A percentile compares a stretch with the other conserved stretches of the same genome.
These are phyloP conservation scores for Brassica cretica DNA, from an alignment of 345 rosid species.

Conservation along the genomic window DNA sequence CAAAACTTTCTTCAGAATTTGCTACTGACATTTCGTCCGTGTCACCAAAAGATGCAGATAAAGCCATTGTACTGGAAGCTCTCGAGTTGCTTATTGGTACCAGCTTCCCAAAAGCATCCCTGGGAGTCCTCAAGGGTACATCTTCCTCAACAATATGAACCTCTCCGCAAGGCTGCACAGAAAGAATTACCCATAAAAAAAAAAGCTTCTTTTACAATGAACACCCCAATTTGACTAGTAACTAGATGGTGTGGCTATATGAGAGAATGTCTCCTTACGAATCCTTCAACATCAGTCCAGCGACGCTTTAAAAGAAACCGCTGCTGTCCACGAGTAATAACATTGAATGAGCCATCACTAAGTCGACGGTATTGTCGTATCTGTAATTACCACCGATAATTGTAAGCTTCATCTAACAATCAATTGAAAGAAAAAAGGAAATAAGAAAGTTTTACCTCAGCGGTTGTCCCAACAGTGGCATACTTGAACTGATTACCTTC, in stretches of 20 bases:
- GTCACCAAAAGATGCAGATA: slow-evolving; percentile 45
- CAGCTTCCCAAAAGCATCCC: slow-evolving; percentile 67
- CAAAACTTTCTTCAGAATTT: slow-evolving; percentile 78
- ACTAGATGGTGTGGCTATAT: neutral
- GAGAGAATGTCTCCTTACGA: slow-evolving; percentile 52
- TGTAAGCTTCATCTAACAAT: slow-evolving; percentile 9
- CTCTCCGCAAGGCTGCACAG: slow-evolving; percentile 77
- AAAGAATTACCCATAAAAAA: slow-evolving; percentile 26
- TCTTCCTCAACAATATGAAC: slow-evolving; percentile 85
- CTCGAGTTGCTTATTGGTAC: slow-evolving; percentile 46
- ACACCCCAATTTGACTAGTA: neutral
- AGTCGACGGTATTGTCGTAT: slow-evolving; percentile 81
- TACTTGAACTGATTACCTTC: slow-evolving; percentile 50
- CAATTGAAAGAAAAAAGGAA: neutral
- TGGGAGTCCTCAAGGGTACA: slow-evolving; percentile 74
- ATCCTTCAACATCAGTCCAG: slow-evolving; percentile 89
- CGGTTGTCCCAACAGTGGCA: slow-evolving; percentile 84
- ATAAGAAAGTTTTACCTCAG: slow-evolving; percentile 59
- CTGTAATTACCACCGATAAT: slow-evolving; percentile 42
- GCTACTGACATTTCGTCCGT: slow-evolving; percentile 54
- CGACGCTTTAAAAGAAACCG: slow-evolving; percentile 70
- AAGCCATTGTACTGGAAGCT: slow-evolving; percentile 33
- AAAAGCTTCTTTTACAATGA: slow-evolving; percentile 18
- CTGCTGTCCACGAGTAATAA: slow-evolving; percentile 92
- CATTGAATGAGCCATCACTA: slow-evolving; percentile 84